Conservation (phyloP, 2,329 filamentous ascomycete genomes). For the Cordyceps farinosa region DNA sequence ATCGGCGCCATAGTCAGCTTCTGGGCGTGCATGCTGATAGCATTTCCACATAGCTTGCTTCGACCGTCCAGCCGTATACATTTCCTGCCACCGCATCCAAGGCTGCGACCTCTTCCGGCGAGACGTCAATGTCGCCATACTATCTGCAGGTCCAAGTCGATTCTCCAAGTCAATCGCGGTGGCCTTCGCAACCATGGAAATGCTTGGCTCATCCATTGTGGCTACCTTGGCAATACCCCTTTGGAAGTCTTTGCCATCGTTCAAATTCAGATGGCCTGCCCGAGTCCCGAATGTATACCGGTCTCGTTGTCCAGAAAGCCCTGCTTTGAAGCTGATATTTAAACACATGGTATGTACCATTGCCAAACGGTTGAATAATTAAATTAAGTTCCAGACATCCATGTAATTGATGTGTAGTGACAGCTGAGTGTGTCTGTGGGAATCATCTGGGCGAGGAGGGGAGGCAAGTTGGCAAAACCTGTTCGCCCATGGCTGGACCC, state of each 20-base stretch:
- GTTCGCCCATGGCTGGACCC: neutral
- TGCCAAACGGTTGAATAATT: neutral
- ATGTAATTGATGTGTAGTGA: neutral
- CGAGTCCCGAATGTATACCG: neutral
- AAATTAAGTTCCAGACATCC: neutral
- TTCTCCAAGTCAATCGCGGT: neutral
- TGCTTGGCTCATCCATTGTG: neutral
- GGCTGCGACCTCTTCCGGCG: neutral
- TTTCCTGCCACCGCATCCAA: neutral
- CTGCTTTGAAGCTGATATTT: neutral
- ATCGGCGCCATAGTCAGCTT: too few species aligned
- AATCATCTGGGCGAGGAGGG: neutral
- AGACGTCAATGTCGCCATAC: constrained; percentile 1
- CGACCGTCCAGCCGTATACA: too few species aligned
- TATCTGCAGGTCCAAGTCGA: neutral
- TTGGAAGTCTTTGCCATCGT: neutral
- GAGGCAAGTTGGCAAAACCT: neutral
- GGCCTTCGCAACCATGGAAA: neutral
- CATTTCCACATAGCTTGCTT: neutral
- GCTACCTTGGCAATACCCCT: neutral
- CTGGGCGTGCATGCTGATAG: too few species aligned
- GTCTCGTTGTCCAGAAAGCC: neutral
- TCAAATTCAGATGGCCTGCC: neutral
- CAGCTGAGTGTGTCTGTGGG: neutral
- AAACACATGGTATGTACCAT: neutral